These are phyloP conservation scores for Zea mays DNA, from an alignment of 176 grass and related monocot species.

Conservation along the genomic window Zm-B73-REFERENCE-NAM-5.0 NC_050097.1:82327501-82328000, in stretches of 20 bases:
- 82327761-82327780: constrained; percentile 7
- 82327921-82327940: constrained; percentile 83
- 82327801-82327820: not conserved
- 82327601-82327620: not conserved
- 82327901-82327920: constrained; percentile 24
- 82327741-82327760: constrained; percentile 4
- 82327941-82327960: constrained; percentile 91
- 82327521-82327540: not conserved
- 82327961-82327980: constrained; percentile 94
- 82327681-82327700: constrained; percentile 11
- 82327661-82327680: not conserved
- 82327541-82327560: not conserved
- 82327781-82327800: not conserved
- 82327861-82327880: constrained; percentile 18
- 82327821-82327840: constrained; percentile 6
- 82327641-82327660: not conserved
- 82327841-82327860: constrained; percentile 1
- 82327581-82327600: not conserved
- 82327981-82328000: constrained; percentile 88
- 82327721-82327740: constrained; percentile 26
- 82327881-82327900: not conserved
- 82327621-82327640: not conserved
- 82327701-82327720: constrained; percentile 7
- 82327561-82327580: not conserved
- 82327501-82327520: not conserved